Base-by-base conservation (phyloP, 2,329 filamentous ascomycete genomes). In the Diaporthe citri region DNA sequence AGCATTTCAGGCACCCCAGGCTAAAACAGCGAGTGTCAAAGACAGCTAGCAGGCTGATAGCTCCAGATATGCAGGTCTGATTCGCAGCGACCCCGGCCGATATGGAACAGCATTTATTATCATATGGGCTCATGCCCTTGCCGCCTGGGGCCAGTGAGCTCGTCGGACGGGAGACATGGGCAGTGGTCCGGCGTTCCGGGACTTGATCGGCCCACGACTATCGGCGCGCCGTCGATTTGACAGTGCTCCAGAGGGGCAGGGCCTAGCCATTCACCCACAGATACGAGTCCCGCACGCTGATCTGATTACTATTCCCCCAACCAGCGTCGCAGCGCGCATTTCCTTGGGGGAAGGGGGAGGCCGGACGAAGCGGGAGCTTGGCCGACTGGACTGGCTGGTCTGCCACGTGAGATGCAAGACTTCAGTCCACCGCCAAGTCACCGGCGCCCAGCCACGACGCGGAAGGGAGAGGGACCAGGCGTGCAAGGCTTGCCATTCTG, bases 121-220 rank as follows among this genome's bases (percentile, higher is more conserved):
- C 31, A 52, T 67, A 67, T 52, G 46, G 43, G 62, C 25, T 66
- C 43, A 51, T 51, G 62, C 62, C 62, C 62, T 36, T 51, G 43
- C 41, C 67, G 56, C 39, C n/a, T 25, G 55, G 55, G n/a, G 56
- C 56, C 69, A 62, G 56, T 62, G 31, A 62, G 34, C 56, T 62
- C 39, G 34, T 56, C 41, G 34, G 31, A 52, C 55, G 70, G 56
- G 43, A 60, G 56, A 62, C 69, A 62, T 72, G 43, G 43, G 41
- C 43, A 67, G 31, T 67, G 64, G 64, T 67, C 64, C 64, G 64
- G 64, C 31, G 64, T 67, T 67, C 56, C 56, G 70, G 70, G 43
- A 72, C 28, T 52, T 39, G 39, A 20, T 52, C 69, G 64, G 64
- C 41, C n/a, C 51, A 39, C 52, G 51, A 71, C 52, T 46, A 62